Base-by-base conservation (phyloP, 2,329 filamentous ascomycete genomes). In the Phaeomoniella chlamydospora region DNA sequence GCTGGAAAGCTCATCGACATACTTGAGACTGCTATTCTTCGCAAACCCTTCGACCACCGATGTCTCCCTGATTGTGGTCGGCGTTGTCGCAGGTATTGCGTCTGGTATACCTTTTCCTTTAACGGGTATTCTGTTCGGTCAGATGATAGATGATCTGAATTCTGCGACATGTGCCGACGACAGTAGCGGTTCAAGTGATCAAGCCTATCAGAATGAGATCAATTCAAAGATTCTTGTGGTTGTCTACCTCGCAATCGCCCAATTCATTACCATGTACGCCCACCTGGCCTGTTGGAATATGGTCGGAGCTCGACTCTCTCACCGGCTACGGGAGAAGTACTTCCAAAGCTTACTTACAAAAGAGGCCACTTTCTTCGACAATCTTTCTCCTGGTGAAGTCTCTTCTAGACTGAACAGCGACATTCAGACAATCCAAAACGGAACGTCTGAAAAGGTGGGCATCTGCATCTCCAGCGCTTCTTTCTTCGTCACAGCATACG, bases 271-370 rank as follows among this genome's bases (percentile, higher is more conserved):
- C 40, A 73, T 77, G 40, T 80, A 77, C 52, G 55, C 62, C 36
- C 68, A 77, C 45, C 60, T 72, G 31, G 56, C 67, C n/a, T 72
- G 65, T 39, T 77, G 72, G 72, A 68, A 62, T 42, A 57, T 76
- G 43, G 62, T 68, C 38, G 71, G 70, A 38, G 70, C 72, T 40
- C 64, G 72, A 3, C 58, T 77, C 12, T 69, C 70, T 33, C 68
- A 70, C 40, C 63, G 71, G 17, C 55, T 77, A 26, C 64, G 73
- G 26, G 67, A 70, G 41, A 58, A 61, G 33, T 77, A 77, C 43
- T 61, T 77, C 26, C 56, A 56, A n/a, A 61, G 58, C 6, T 52
- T 77, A 14, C 54, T 77, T 15, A 55, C 62, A 29, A 71, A 77
- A 46, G 70, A 74, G 39, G 62, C 58, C 17, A 53, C 59, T 4